Evolutionary conservation across 306 rosid species (phyloP), one percentile per base, ranked within the genome.

Genomic region (Acmispon strigosus): DNA sequence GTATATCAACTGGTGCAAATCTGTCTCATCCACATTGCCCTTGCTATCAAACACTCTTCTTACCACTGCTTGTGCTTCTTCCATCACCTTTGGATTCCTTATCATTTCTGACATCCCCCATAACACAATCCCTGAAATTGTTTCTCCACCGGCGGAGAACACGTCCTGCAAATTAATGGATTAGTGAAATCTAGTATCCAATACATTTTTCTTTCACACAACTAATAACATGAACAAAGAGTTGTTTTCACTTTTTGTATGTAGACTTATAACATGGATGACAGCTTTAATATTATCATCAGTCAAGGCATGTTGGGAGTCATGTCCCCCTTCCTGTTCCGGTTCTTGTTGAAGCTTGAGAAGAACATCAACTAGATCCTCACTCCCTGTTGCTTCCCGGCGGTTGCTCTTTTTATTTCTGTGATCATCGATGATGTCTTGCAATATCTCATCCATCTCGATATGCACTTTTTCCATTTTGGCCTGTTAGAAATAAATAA

Each of bases 21-120:
- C 43, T 43, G 69, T 19, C 10, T 83, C 80, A 62, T 69, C 72
- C 10, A 42, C 71, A 10, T 48, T 15, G 0, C 79, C 59, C 13
- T 69, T 76, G 15, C 10, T 37, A 10, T 8, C 62, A 17, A 69
- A 77, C 12, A 85, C 79, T 11, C 18, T 62, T 17, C 83, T 67
- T 8, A 82, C 81, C 55, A 73, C 81, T 3, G 51, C 50, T 50
- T 82, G 84, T 63, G 86, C 81, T 44, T 15, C 9, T 57, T 76
- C 50, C 86, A 79, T 82, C 20, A 50, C 56, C 17, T 34, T 53
- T 27, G 83, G 83, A 19, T 85, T 79, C 75, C 56, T 79, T 27
- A 69, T 15, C 77, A 82, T 61, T 55, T 85, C 89, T 29, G 81
- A 60, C 69, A 85, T 76, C 14, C 39, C 68, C 81, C 89, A 82